These are phyloP conservation scores for Leptosphaerulina australis DNA, from an alignment of 2,329 filamentous ascomycete genomes.

Conservation along the genomic window DNA sequence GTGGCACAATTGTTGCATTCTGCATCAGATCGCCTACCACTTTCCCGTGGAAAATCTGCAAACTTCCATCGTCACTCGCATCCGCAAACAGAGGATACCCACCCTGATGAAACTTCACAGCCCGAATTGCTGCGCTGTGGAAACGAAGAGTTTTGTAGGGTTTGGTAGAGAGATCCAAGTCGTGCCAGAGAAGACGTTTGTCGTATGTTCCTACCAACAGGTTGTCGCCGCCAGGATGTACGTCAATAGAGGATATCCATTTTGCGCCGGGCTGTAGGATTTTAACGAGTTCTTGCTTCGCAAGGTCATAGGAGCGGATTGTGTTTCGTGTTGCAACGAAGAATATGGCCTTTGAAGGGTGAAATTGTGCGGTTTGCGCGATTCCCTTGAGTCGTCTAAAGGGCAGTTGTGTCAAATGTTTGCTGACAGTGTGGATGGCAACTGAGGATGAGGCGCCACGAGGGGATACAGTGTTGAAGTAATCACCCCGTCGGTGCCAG, in stretches of 20 bases:
- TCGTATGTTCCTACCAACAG: conserved; percentile 95
- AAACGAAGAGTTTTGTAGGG: conserved; percentile 98
- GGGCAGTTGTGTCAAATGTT: conserved; percentile 92
- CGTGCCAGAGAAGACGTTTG: conserved; percentile 92
- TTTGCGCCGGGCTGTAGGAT: conserved; percentile 90
- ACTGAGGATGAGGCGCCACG: conserved; percentile 78
- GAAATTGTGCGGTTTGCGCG: conserved; percentile 91
- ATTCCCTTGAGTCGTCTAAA: conserved; percentile 79
- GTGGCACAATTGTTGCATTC: conserved; percentile 92
- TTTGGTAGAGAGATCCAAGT: conserved; percentile 85
- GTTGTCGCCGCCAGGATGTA: conserved; percentile 93
- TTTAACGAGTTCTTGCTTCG: conserved; percentile 89
- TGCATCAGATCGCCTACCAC: conserved; percentile 94
- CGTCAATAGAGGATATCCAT: conserved; percentile 92
- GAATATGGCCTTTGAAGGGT: conserved; percentile 89
- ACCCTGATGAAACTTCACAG: conserved; percentile 83
- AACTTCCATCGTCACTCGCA: conserved; percentile 88
- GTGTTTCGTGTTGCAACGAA: conserved; percentile 95
- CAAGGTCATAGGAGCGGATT: conserved; percentile 92
- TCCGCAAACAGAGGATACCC: conserved; percentile 87
- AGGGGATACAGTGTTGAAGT: conserved; percentile 90
- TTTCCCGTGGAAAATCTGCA: conserved; percentile 97
- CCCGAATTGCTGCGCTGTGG: conserved; percentile 87
- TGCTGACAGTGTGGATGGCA: conserved; percentile 91
- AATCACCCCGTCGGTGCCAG: conserved; percentile 94